Evolutionary conservation across 2,329 filamentous ascomycete species (phyloP), one percentile per base, ranked within the genome.

Genomic region (Colletotrichum karsti): DNA sequence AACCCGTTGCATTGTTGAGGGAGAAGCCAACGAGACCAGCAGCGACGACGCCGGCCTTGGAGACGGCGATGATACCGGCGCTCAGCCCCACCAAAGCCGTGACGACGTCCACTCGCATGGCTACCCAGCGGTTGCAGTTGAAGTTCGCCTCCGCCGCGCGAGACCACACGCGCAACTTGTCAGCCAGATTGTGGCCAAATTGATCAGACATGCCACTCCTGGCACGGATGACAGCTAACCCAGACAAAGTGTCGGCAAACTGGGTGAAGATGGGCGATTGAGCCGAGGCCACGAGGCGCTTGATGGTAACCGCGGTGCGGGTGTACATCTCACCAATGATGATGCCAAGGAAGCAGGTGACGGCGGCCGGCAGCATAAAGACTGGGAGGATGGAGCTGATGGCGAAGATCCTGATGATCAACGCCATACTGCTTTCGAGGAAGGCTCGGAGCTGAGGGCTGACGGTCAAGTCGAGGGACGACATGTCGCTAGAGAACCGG

Each of bases 81-180:
- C 79, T 79, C 1, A 87, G 78, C 12, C 83, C 82, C 10, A 88
- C 84, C 2, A 87, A 74, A 0, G 86, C 85, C 2, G 86, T 87
- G 58, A 86, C 82, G 71, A 87, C 81, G 68, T 88, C 87, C 5
- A 87, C 79, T 5, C 87, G 83, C 41, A 88, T 80, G 1, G 83
- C 81, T 3, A 89, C 84, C 87, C 87, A 89, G 7, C 87, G 83
- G 72, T 89, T 89, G 67, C 83, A 84, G 74, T 88, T 88, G 69
- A 82, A 87, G 51, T 82, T 83, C 1, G 86, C 78, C 72, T 88
- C 85, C 0, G 80, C 77, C 0, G 85, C 78, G 6, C 81, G 80
- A 10, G 83, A 81, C 75, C 82, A 85, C 1, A 81, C 74, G 1
- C 83, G 79, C 33, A 89, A 69, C 70, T 84, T 85, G 28, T 84